Evolutionary conservation across 2,329 filamentous ascomycete species (phyloP), one percentile per base, ranked within the genome.

Genomic region (Juglanconis oblonga): DNA sequence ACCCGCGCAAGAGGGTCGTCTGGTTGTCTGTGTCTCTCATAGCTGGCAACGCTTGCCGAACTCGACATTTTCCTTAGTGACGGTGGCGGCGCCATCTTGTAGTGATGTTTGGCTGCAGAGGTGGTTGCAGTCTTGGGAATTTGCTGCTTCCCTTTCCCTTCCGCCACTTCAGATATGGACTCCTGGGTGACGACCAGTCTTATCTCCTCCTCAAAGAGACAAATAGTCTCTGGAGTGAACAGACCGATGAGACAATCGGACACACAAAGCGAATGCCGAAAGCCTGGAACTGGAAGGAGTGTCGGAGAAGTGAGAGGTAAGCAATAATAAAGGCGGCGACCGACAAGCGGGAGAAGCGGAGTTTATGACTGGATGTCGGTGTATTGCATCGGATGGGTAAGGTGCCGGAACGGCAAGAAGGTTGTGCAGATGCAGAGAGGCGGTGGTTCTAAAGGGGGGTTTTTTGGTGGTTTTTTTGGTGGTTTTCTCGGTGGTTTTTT

Each of bases 1-100:
- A 63, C 59, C 44, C 58, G 58, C 31, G 65, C 64, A n/a, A 66
- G 48, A 14, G 66, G 66, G 52, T 67, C 65, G 13, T 58, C 62
- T n/a, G 64, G 57, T 29, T 61, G 58, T 48, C 53, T 60, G 45
- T 64, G 62, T 42, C 62, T 64, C 10, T 65, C 63, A 59, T 65
- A 60, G 48, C 57, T 63, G 51, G 54, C 61, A 13, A 61, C 58
- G 10, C 58, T 63, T 14, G 61, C 59, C 31, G 54, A 13, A 10
- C 59, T 63, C 13, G 51, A 54, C 36, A 44, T 55, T 14, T 51
- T 47, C 31, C 42, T 31, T 29, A 56, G 32, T 24, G 58, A 52
- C n/a, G 57, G 58, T 24, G 57, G 58, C 2, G 57, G 24, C 35
- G 52, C 47, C 57, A 59, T 59, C 14, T 24, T 44, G 24, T 11